Evolutionary conservation across 257 asterid genomes (phyloP).

Genomic region (Solanum verrucosum): DNA sequence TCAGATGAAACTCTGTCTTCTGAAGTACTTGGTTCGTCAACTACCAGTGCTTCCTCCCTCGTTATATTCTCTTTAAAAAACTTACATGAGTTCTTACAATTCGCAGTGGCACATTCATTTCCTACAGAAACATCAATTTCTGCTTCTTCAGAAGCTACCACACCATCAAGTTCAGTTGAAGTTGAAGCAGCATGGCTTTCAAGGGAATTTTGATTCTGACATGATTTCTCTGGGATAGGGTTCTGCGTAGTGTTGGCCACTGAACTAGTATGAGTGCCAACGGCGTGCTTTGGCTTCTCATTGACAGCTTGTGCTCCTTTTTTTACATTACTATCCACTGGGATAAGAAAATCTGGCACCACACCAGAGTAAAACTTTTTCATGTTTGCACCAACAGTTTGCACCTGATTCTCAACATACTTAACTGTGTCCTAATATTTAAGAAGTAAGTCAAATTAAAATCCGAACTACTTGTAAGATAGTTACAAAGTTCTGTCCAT

Average conservation of each 20-base stretch:
- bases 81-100: constrained; percentile 4
- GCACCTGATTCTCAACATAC: constrained; percentile 55
- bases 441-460: neutral
- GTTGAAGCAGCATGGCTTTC: neutral
- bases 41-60: neutral
- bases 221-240: constrained; percentile 8
- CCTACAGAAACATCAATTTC: constrained; percentile 6
- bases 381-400: constrained; percentile 48
- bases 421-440: constrained; percentile 37
- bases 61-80: constrained; percentile 4
- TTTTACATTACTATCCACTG: constrained; percentile 7
- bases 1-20: constrained; percentile 2
- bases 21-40: neutral
- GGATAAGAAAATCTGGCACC: constrained; percentile 41
- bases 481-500: neutral
- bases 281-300: constrained; percentile 2
- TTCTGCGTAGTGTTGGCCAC: neutral
- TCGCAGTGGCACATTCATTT: constrained; percentile 4
- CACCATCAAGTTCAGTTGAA: neutral
- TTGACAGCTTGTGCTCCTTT: constrained; percentile 3
- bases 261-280: neutral
- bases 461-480: neutral
- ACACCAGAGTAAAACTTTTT: constrained; percentile 41
- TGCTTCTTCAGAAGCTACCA: constrained; percentile 11
- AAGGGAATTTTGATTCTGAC: constrained; percentile 9